Percentiles rank a stretch among this genome's conserved stretches.
phyloP scores from a whole-genome alignment of 2,329 filamentous ascomycete genomes.

The Fusarium devonianum region DNA sequence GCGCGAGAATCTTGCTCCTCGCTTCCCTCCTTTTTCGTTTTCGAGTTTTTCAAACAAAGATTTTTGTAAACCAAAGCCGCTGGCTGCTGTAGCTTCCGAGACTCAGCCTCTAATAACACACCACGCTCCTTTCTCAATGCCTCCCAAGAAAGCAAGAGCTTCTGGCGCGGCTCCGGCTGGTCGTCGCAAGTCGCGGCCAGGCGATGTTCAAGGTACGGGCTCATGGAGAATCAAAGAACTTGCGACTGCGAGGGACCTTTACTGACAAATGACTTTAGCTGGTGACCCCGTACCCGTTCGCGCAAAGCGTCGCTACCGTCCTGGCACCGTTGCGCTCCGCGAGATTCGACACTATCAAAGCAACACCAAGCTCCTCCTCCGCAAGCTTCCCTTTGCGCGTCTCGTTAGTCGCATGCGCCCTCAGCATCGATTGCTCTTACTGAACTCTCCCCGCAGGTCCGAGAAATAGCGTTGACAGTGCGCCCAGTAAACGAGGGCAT shows the following conservation, averaged over 20 bases:
- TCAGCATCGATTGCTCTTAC: not conserved
- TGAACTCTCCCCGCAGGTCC: conserved; percentile 44
- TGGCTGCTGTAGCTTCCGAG: conserved; percentile 9
- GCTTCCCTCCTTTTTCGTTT: conserved; percentile 3
- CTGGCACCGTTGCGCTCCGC: conserved; percentile 85
- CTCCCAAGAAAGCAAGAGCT: conserved; percentile 27
- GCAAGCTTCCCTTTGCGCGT: conserved; percentile 81
- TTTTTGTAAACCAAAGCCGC: conserved; percentile 17
- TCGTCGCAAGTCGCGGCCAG: conserved; percentile 45
- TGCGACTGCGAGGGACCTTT: conserved; percentile 3
- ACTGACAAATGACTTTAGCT: conserved; percentile 56
- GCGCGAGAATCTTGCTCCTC: conserved; percentile 10
- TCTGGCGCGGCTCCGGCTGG: conserved; percentile 20
- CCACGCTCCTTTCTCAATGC: conserved; percentile 35
- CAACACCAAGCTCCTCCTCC: conserved; percentile 84
- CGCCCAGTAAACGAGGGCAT: conserved; percentile 72
- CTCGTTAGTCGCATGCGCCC: conserved; percentile 57
- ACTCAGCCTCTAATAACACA: not conserved
- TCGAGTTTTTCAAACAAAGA: conserved; percentile 1
- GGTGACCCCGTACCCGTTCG: conserved; percentile 74
- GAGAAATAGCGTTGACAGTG: conserved; percentile 74
- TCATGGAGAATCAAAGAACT: not conserved
- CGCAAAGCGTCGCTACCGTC: conserved; percentile 71
- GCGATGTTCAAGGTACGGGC: conserved; percentile 53
- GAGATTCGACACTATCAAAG: conserved; percentile 93